A percentile compares a stretch with the other conserved stretches of the same genome.
These are phyloP conservation scores for Monilinia polystroma DNA, from an alignment of 2,329 filamentous ascomycete species.

Conservation along the genomic window DNA sequence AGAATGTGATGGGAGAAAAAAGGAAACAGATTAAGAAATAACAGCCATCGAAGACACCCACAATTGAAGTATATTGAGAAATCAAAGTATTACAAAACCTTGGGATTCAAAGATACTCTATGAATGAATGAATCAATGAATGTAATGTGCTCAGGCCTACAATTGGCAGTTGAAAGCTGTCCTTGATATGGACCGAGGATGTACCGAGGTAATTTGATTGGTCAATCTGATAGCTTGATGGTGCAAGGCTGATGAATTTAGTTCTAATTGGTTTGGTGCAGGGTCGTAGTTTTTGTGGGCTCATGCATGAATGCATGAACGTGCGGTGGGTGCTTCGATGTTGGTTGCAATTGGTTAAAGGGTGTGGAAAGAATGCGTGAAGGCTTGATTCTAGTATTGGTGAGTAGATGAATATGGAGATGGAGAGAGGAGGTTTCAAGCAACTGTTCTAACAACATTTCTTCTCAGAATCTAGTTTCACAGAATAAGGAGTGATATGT, in stretches of 20 bases:
- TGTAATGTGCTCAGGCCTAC: constrained; percentile 10
- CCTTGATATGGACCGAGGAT: constrained; percentile 2
- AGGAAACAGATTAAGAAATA: neutral
- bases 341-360: too few species aligned
- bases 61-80: too few species aligned
- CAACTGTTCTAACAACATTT: too few species aligned
- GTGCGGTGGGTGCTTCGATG: constrained; percentile 3
- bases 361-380: too few species aligned
- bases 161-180: constrained; percentile 19
- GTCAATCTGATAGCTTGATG: neutral
- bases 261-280: neutral
- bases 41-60: neutral
- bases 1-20: too few species aligned
- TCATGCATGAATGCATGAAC: constrained; percentile 2
- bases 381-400: too few species aligned
- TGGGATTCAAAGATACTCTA: neutral
- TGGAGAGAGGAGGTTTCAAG: too few species aligned
- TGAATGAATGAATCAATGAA: neutral
- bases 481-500: too few species aligned
- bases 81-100: too few species aligned
- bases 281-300: neutral
- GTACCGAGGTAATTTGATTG: neutral
- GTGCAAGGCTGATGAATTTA: constrained; percentile 15
- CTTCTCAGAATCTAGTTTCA: too few species aligned
- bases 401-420: too few species aligned